Conservation (phyloP, 495 filamentous ascomycete genomes). For the Talaromyces nanjingensis region DNA sequence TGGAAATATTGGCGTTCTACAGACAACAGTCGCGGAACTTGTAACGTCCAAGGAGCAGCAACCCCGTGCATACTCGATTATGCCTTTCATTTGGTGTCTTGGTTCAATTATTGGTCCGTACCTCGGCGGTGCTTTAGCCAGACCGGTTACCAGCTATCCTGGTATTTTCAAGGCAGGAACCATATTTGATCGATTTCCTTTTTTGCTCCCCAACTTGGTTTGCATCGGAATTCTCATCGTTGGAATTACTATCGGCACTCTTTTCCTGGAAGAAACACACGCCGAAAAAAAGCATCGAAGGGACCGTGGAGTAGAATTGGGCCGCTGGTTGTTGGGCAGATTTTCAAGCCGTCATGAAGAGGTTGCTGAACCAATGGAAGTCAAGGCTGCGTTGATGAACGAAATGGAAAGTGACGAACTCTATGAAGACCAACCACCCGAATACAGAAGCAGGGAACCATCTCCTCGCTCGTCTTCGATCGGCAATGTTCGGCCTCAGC, state of each 20-base stretch:
- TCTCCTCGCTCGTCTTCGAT: constrained; percentile 50
- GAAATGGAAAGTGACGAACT: constrained; percentile 46
- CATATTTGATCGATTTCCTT: constrained; percentile 80
- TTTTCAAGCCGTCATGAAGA: constrained; percentile 25
- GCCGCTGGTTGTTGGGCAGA: constrained; percentile 60
- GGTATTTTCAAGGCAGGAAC: constrained; percentile 61
- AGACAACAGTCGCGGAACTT: constrained; percentile 91
- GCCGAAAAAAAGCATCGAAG: constrained; percentile 68
- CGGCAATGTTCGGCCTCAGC: constrained; percentile 19
- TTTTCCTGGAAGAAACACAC: constrained; percentile 96
- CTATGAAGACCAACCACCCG: constrained; percentile 51
- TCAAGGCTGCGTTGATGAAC: constrained; percentile 15
- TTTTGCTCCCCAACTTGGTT: constrained; percentile 88
- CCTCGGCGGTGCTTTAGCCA: constrained; percentile 82
- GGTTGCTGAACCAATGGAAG: constrained; percentile 16
- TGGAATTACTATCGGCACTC: constrained; percentile 72
- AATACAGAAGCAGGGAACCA: constrained; percentile 61
- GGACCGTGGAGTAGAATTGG: constrained; percentile 71
- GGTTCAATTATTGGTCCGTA: constrained; percentile 86
- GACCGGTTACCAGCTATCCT: constrained; percentile 81
- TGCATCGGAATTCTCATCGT: constrained; percentile 71
- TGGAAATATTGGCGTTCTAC: constrained; percentile 90
- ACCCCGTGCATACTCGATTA: constrained; percentile 86
- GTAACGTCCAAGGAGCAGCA: constrained; percentile 89
- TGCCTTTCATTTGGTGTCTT: constrained; percentile 97